These are phyloP conservation scores for Mycena vulgaris DNA, from an alignment of 768 basidiomycete genomes.

Conservation along the genomic window DNA sequence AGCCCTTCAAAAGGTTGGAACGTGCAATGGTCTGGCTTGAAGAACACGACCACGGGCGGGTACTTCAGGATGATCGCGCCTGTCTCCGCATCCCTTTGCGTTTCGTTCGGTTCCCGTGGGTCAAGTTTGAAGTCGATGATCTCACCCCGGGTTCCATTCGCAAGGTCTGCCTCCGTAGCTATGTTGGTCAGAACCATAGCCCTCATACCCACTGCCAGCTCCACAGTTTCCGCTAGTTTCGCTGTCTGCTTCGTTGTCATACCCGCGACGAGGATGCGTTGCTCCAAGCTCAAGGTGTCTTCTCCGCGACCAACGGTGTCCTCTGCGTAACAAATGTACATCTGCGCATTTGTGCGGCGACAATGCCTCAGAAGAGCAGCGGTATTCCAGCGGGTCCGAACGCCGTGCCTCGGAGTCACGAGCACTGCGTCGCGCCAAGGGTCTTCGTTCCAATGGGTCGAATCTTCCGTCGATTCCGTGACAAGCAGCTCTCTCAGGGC, in stretches of 20 bases:
- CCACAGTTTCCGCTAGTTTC: conserved; percentile 41
- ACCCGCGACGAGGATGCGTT: conserved; percentile 43
- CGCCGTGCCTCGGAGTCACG: too few species aligned
- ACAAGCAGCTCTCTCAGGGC: too few species aligned
- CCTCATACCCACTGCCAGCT: conserved; percentile 53
- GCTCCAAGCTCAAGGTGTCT: too few species aligned
- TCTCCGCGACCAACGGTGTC: too few species aligned
- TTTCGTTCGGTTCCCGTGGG: conserved; percentile 43
- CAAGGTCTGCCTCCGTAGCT: conserved; percentile 25
- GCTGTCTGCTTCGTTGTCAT: conserved; percentile 31
- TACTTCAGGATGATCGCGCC: conserved; percentile 43
- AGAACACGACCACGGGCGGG: conserved; percentile 49
- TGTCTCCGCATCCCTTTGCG: conserved; percentile 12
- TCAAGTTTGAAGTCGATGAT: conserved; percentile 53
- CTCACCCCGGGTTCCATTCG: conserved; percentile 57
- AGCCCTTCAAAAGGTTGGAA: conserved; percentile 44
- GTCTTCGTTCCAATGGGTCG: too few species aligned
- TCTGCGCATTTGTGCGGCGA: conserved; percentile 51
- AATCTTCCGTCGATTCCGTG: too few species aligned
- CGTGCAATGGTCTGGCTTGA: conserved; percentile 45
- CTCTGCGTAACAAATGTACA: conserved; percentile 41
- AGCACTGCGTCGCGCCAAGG: too few species aligned
- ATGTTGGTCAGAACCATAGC: conserved; percentile 57
- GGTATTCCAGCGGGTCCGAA: too few species aligned
- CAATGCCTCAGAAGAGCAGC: conserved; percentile 54